A percentile compares a stretch with the other conserved stretches of the same genome.
Evolutionary conservation across 208 protist genomes (phyloP).

Genomic region (Wallacemonas sp.): DNA sequence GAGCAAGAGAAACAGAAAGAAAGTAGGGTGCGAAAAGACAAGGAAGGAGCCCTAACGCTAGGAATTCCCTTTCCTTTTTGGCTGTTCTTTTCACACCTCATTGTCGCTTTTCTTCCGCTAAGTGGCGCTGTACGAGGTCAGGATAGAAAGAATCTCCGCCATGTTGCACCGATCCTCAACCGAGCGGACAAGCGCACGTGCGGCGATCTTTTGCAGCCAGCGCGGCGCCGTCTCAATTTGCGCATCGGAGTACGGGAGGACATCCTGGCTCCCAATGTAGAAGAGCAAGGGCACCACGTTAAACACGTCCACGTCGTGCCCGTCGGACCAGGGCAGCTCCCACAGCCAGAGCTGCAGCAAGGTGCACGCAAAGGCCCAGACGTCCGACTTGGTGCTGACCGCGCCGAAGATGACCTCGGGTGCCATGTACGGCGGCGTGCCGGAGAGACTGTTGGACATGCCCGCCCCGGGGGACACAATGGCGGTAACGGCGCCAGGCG

Average conservation of each 20-base stretch:
- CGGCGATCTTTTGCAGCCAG: conserved; percentile 59
- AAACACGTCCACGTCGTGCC: conserved; percentile 20
- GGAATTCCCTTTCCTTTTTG: too few species aligned
- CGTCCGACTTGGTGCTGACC: conserved; percentile 59
- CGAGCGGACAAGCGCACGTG: conserved; percentile 45
- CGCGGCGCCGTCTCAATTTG: conserved; percentile 38
- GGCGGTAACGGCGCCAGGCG: conserved; percentile 15
- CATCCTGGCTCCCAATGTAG: conserved; percentile 50
- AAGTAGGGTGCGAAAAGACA: too few species aligned
- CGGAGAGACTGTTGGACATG: conserved; percentile 26
- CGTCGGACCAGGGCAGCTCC: conserved; percentile 39
- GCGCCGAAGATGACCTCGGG: conserved; percentile 61
- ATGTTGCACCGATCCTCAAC: conserved; percentile 48
- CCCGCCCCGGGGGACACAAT: neutral
- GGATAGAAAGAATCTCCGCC: conserved; percentile 47
- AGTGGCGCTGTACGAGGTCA: conserved; percentile 36
- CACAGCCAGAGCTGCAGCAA: conserved; percentile 56
- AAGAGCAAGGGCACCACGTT: conserved; percentile 65
- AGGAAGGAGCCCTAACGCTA: too few species aligned
- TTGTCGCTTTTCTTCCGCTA: neutral
- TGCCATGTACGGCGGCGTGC: conserved; percentile 74
- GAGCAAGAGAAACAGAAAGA: too few species aligned
- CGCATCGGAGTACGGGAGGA: conserved; percentile 37
- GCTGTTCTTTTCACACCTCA: neutral
- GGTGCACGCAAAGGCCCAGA: conserved; percentile 70